Base-by-base conservation (phyloP, 2,329 filamentous ascomycete genomes). In the Pestalotiopsis sp. region DNA sequence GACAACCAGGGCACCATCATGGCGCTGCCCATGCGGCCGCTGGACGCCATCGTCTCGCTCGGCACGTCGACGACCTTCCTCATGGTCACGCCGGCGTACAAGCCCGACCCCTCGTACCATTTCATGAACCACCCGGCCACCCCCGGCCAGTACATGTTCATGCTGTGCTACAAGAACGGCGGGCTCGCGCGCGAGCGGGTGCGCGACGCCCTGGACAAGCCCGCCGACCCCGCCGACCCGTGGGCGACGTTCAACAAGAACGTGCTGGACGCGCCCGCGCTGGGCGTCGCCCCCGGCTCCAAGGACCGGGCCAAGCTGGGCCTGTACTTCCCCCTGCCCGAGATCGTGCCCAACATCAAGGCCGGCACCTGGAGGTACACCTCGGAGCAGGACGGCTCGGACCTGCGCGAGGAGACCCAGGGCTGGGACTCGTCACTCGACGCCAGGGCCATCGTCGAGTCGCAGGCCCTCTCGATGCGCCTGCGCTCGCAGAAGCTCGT, bases 111-210 rank as follows among this genome's bases (percentile, higher is more conserved):
- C 3, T 89, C 92, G 6, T 97, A 97, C 77, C 96, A 99, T 84
- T 97, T 98, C 86, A 97, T 98, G 88, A 97, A 98, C 84, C 95
- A 98, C 81, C 96, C 96, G 1, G 96, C 94, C 59, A 97, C 94
- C 0, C 84, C 91, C 0, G 94, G 93, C 1, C 88, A 98, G 69
- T 98, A 97, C 87, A 98, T 99, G 96, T 98, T 99, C 82, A 99
- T 99, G 96, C 90, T 99, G 45, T 99, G 96, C 86, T 99, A 98
- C 86, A 98, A 98, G 83, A 99, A 99, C 81, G 96, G 96, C 73
- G 94, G 94, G 2, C 89, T 98, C 1, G 95, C 96, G 2, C 92
- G 96, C 59, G 96, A 99, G 79, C 91, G 93, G 75, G 89, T 98
- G 71, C 92, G 96, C 67, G 94, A 99, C 77, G 86, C 88, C 0